phyloP scores from a whole-genome alignment of 2,329 filamentous ascomycete species.

The Sporothrix humicola region DNA sequence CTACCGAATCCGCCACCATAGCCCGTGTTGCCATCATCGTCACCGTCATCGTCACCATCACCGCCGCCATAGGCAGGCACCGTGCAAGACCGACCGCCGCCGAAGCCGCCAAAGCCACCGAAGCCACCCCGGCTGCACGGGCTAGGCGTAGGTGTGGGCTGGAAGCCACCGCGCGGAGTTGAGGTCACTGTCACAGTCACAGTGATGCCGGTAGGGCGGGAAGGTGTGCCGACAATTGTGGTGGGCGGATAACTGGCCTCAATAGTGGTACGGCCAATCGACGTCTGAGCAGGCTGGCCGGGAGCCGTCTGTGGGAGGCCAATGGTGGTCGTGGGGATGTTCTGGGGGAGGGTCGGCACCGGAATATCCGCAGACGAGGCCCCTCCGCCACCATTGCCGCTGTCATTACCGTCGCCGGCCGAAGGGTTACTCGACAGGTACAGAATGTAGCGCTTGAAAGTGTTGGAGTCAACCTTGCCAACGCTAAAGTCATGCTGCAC shows the following conservation, averaged over 20 bases:
- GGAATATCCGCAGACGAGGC: not conserved
- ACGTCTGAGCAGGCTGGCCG: constrained; percentile 2
- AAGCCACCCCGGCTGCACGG: constrained; percentile 21
- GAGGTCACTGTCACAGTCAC: constrained; percentile 33
- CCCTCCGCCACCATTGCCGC: not conserved
- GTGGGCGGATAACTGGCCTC: constrained; percentile 27
- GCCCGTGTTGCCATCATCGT: constrained; percentile 5
- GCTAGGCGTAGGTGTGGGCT: constrained; percentile 10
- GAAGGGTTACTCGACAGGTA: constrained; percentile 31
- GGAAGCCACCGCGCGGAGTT: not conserved
- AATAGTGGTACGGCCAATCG: constrained; percentile 14
- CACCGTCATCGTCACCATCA: constrained; percentile 26
- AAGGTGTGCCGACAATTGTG: constrained; percentile 26
- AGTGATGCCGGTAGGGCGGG: constrained; percentile 9
- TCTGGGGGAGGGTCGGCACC: constrained; percentile 17
- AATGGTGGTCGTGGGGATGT: constrained; percentile 32
- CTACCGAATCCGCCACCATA: not conserved
- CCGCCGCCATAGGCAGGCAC: constrained; percentile 19
- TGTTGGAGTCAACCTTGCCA: constrained; percentile 35
- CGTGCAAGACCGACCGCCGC: constrained; percentile 27
- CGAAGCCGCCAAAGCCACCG: constrained; percentile 26
- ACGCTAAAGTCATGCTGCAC: constrained; percentile 32
- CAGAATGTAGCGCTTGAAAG: constrained; percentile 33
- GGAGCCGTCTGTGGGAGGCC: constrained; percentile 11
- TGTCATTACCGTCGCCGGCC: not conserved